These are phyloP conservation scores for Cystobasidium slooffiae DNA, from an alignment of 1,284 basidiomycete species.

Conservation along the genomic window DNA sequence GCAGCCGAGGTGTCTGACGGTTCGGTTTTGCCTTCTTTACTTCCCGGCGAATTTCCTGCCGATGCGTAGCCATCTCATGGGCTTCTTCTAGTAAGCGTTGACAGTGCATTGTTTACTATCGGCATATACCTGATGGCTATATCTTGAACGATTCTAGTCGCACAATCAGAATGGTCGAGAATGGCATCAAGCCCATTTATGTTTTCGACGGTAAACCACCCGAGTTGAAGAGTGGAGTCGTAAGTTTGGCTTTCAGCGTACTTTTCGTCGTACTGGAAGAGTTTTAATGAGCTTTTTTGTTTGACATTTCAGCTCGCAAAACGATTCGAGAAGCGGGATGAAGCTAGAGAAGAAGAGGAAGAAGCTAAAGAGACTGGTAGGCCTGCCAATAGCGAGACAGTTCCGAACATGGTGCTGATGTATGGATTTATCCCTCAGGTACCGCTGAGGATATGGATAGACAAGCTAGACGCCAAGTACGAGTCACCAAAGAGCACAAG, in stretches of 20 bases:
- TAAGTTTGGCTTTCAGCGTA: constrained; percentile 60
- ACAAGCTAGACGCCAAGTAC: constrained; percentile 87
- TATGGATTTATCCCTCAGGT: constrained; percentile 57
- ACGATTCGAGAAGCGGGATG: constrained; percentile 86
- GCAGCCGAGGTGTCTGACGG: neutral
- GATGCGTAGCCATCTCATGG: constrained; percentile 84
- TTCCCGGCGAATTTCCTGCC: neutral
- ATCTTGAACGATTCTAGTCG: constrained; percentile 5
- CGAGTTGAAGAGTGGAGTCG: constrained; percentile 93
- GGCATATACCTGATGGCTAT: neutral
- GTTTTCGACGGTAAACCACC: constrained; percentile 99
- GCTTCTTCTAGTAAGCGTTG: constrained; percentile 83
- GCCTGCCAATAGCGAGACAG: constrained; percentile 42
- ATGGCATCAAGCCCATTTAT: constrained; percentile 97
- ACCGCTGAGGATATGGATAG: constrained; percentile 91
- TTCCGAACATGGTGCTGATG: neutral
- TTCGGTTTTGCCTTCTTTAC: neutral
- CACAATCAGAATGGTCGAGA: constrained; percentile 97
- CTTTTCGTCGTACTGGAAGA: neutral
- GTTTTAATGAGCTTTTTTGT: neutral
- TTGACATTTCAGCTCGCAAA: constrained; percentile 73
- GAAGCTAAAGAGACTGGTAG: constrained; percentile 91
- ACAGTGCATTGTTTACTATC: too few relatives aligned
- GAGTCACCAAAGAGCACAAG: constrained; percentile 94
- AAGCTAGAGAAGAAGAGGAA: constrained; percentile 91